Evolutionary conservation across 345 rosid genomes (phyloP).

Genomic region (Microcos paniculata): DNA sequence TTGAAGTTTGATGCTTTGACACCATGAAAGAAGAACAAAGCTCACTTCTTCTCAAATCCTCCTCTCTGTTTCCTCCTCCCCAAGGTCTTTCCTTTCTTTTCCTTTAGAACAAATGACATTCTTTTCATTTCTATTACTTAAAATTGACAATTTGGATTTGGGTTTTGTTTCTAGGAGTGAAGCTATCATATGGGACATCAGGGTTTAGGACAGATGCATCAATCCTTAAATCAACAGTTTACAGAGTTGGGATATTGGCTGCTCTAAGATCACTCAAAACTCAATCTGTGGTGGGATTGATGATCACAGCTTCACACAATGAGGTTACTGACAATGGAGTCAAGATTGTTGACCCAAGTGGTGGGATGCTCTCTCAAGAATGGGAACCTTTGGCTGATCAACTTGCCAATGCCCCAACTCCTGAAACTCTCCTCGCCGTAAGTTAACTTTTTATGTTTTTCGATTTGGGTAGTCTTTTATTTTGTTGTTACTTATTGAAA

Average conservation of each 20-base stretch:
- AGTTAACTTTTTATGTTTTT: background rate
- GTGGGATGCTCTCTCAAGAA: conserved; percentile 85
- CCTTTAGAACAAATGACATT: background rate
- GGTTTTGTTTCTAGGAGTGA: conserved; percentile 37
- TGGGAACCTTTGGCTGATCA: conserved; percentile 96
- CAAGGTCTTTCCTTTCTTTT: conserved; percentile 30
- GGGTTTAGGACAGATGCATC: conserved; percentile 85
- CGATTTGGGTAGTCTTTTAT: background rate
- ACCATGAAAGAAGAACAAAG: conserved; percentile 62
- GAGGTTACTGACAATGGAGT: conserved; percentile 79
- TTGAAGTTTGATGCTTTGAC: background rate
- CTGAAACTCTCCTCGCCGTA: conserved; percentile 53
- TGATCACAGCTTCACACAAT: conserved; percentile 98
- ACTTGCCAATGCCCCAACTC: conserved; percentile 65
- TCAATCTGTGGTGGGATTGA: conserved; percentile 58
- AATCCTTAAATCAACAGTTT: conserved; percentile 67
- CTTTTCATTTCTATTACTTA: background rate
- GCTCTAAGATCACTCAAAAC: conserved; percentile 83
- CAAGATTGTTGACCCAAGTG: conserved; percentile 82
- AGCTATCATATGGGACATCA: conserved; percentile 82
- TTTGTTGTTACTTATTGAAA: background rate
- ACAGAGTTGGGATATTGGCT: conserved; percentile 77
- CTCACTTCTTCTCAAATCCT: conserved; percentile 47
- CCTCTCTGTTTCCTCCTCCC: conserved; percentile 56
- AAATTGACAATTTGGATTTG: background rate